Evolutionary conservation across 345 rosid species (phyloP).

Genomic region (Citrus glauca): DNA sequence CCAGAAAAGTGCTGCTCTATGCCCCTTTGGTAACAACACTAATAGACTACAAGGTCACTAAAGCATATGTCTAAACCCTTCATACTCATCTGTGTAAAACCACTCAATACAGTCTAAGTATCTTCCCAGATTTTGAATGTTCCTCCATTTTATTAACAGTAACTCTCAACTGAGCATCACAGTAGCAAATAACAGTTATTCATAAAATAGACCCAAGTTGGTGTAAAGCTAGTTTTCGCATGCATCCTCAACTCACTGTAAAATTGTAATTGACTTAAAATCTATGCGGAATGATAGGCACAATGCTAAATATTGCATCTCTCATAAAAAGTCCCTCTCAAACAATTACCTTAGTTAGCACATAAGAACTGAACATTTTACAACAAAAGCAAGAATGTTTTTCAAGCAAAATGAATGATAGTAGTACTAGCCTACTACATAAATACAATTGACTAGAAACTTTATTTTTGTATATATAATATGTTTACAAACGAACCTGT

Average conservation of each 20-base stretch:
- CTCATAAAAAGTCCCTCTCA: background rate
- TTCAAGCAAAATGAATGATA: background rate
- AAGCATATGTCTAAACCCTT: background rate
- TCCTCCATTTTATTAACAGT: background rate
- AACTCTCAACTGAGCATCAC: no score
- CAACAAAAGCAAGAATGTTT: background rate
- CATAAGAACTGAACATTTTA: background rate
- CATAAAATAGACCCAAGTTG: background rate
- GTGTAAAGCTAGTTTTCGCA: background rate
- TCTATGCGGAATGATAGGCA: background rate
- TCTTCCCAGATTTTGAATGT: background rate
- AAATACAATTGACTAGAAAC: background rate
- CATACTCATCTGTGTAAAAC: background rate
- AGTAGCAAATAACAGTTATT: background rate
- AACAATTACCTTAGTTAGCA: constrained; percentile 1
- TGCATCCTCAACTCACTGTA: background rate
- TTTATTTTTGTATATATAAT: no score
- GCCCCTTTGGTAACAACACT: background rate
- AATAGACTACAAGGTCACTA: background rate
- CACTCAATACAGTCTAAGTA: background rate
- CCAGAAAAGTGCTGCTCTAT: background rate
- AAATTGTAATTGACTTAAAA: background rate
- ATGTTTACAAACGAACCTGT: constrained; percentile 39
- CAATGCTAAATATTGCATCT: background rate
- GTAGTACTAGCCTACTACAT: background rate